Base-by-base conservation (phyloP, 129 eudicot genomes). In the Kitagawia praeruptora region DNA sequence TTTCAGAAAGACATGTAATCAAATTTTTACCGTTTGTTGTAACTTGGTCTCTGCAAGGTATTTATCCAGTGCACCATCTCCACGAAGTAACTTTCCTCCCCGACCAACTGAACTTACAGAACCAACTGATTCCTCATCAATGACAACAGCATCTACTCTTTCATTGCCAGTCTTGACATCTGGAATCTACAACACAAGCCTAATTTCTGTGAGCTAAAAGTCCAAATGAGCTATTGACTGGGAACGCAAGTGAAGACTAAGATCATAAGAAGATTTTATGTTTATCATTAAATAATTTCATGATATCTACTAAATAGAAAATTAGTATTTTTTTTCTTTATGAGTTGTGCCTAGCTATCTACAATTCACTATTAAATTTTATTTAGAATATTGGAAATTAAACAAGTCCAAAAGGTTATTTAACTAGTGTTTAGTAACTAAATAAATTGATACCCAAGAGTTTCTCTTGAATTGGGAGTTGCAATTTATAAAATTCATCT, bases 71-170 rank as follows among this genome's bases (percentile, higher is more conserved):
- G 98, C 91, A 85, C 91, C 90, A 46, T 91, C 93, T 54, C 98
- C 97, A 6, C 87, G 87, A 53, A 93, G 97, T 75, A 93, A 75
- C 78, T 93, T 93, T 5, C 91, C 95, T 40, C 96, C 98, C 79
- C 83, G 80, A 73, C 98, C 96, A 41, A 76, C 81, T 46, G 80
- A 80, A 73, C 84, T 83, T 34, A 82, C 81, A 42, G 86, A 82
- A 48, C 94, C 98, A 41, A 91, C 89, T 45, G 97, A 89, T 76
- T 89, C 98, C 81, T 91, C 93, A 48, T 93, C 98, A 77, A 93
- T 83, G 49, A 93, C 96, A 37, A 93, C 97, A 10, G 98, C 97
- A 78, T 93, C 98, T 79, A 93, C 88, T 85, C 88, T 87, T 74
- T 93, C 96, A 37, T 81, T 74, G 80, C 97, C 98, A 2, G 82